Conservation (phyloP, 1,139 yeast species). For the Geotrichum citri-aurantii region DNA sequence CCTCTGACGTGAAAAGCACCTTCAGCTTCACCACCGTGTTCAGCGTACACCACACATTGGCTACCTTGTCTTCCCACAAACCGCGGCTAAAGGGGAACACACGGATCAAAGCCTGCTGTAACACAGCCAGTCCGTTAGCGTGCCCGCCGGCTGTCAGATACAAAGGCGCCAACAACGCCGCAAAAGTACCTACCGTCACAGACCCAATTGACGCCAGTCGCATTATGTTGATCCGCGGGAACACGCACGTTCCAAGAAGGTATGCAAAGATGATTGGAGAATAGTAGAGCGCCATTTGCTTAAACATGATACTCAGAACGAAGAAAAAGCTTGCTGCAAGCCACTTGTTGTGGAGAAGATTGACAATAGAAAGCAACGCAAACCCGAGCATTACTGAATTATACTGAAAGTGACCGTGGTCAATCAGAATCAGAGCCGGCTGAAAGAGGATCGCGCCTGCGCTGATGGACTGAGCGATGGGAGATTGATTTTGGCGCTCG, state of each 20-base stretch:
- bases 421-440: constrained; percentile 77
- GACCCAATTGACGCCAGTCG: constrained; percentile 57
- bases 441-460: constrained; percentile 68
- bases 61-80: constrained; percentile 96
- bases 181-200: constrained; percentile 55
- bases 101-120: constrained; percentile 47
- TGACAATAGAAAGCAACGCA: constrained; percentile 60
- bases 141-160: constrained; percentile 31
- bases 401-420: constrained; percentile 96
- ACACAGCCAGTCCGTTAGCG: constrained; percentile 37
- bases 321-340: constrained; percentile 75
- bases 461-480: constrained; percentile 72
- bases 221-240: constrained; percentile 36
- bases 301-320: constrained; percentile 71
- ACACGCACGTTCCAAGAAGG: constrained; percentile 47
- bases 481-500: constrained; percentile 33
- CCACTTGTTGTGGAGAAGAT: constrained; percentile 53
- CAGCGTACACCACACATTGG: constrained; percentile 93
- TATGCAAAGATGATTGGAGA: constrained; percentile 84
- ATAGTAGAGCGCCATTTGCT: constrained; percentile 94
- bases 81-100: constrained; percentile 93
- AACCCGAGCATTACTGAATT: constrained; percentile 93
- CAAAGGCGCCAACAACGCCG: constrained; percentile 57
- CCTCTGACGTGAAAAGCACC: constrained; percentile 46
- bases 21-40: constrained; percentile 72